Percentiles rank a stretch among this genome's conserved stretches.
phyloP scores from a whole-genome alignment of 805 yeast genomes.

The Suhomyces kilbournensis region DNA sequence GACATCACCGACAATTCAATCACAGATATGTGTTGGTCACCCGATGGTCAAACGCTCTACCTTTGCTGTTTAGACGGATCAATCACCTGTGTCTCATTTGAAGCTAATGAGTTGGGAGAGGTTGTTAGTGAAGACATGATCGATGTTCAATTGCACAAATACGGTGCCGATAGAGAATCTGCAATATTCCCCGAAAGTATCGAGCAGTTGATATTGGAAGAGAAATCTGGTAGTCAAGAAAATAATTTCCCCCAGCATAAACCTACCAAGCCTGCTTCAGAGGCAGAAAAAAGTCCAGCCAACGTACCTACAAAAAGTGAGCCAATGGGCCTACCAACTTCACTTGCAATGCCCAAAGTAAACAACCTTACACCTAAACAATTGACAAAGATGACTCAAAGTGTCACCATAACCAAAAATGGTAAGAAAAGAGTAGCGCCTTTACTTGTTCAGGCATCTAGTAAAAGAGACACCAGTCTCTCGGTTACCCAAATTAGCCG shows the following conservation, averaged over 20 bases:
- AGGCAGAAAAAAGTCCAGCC: constrained; percentile 12
- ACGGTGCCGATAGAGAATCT: constrained; percentile 85
- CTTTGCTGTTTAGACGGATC: constrained; percentile 84
- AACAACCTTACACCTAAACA: constrained; percentile 8
- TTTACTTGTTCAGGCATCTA: constrained; percentile 51
- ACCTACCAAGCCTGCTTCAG: constrained; percentile 7
- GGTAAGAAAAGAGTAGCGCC: constrained; percentile 79
- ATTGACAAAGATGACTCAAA: constrained; percentile 27
- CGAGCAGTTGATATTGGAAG: constrained; percentile 73
- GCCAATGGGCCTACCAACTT: neutral
- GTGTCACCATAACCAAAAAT: constrained; percentile 64
- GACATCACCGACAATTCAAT: constrained; percentile 76
- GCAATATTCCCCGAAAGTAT: constrained; percentile 84
- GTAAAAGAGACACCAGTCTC: constrained; percentile 14
- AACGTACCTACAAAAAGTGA: neutral
- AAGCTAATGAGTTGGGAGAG: constrained; percentile 57
- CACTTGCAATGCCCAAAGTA: neutral
- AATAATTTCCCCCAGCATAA: constrained; percentile 6
- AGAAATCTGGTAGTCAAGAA: constrained; percentile 39
- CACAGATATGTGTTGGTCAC: constrained; percentile 88
- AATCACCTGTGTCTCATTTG: constrained; percentile 66
- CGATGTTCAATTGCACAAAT: constrained; percentile 68
- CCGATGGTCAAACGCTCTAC: constrained; percentile 71
- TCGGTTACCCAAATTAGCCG: constrained; percentile 9
- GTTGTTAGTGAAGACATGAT: constrained; percentile 63